A percentile compares a stretch with the other conserved stretches of the same genome.
phyloP scores from a whole-genome alignment of 2,329 filamentous ascomycete species.

The Epicoccum nigrum region DNA sequence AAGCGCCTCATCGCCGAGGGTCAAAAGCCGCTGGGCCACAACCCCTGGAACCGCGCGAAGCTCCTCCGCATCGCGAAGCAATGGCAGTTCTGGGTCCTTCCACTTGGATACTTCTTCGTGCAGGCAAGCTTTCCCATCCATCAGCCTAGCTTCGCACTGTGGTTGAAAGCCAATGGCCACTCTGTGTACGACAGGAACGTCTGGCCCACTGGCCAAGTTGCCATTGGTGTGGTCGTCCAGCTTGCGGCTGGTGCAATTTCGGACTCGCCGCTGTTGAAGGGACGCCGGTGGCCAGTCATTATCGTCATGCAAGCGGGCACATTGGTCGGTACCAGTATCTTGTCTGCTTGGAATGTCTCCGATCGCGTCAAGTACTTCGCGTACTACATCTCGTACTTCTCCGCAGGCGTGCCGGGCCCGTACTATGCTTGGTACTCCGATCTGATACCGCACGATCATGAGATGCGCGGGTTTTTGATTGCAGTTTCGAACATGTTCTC shows the following conservation, averaged over 20 bases:
- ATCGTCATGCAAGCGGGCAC: constrained; percentile 46
- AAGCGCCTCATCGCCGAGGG: constrained; percentile 30
- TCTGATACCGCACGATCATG: constrained; percentile 35
- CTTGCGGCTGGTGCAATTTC: constrained; percentile 47
- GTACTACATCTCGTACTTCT: constrained; percentile 33
- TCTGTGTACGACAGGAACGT: constrained; percentile 56
- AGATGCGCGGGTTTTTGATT: constrained; percentile 35
- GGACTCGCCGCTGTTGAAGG: constrained; percentile 33
- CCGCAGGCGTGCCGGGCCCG: constrained; percentile 30
- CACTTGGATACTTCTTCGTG: constrained; percentile 55
- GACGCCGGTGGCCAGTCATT: constrained; percentile 49
- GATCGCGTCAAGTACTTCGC: constrained; percentile 50
- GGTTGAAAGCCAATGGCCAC: constrained; percentile 55
- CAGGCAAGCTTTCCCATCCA: constrained; percentile 27
- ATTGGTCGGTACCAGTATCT: constrained; percentile 49
- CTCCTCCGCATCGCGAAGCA: constrained; percentile 51
- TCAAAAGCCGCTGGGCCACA: constrained; percentile 47
- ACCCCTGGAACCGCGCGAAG: constrained; percentile 47
- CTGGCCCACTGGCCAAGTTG: constrained; percentile 55
- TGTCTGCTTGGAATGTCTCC: constrained; percentile 56
- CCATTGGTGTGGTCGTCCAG: constrained; percentile 55
- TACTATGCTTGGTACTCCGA: constrained; percentile 36
- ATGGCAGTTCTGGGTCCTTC: constrained; percentile 59
- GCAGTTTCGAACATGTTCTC: constrained; percentile 34
- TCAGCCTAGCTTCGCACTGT: constrained; percentile 44